Evolutionary conservation across 148 eudicot species (phyloP), one percentile per base, ranked within the genome.

Genomic region (Chenopodium suecicum): DNA sequence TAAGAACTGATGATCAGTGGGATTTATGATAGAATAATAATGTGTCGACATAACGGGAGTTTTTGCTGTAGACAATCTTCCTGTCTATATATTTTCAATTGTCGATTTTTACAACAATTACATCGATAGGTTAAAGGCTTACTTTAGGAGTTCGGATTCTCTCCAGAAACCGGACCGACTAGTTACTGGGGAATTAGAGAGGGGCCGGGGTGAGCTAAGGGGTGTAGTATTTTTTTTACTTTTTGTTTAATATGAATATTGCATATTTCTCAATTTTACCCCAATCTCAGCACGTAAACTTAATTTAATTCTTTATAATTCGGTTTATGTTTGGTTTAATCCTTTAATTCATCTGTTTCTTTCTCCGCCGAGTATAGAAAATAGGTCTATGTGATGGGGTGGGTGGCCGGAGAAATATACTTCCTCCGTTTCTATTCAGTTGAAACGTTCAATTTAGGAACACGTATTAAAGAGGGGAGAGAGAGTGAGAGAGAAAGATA

Each of bases 1-100:
- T 27, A 27, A 84, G 83, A 88, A 81, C 46, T 32, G 34, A 85
- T 72, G 27, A 27, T 27, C 23, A 52, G 37, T 62, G 29, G 44
- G 14, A 31, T 9, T n/a, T 46, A 27, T 23, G 79, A 47, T 27
- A 5, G n/a, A 69, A 69, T 66, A 13, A 12, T 44, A 69, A 27
- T 50, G 6, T 78, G 50, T 25, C 56, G 71, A 69, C 70, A 76
- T 58, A 20, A 66, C 14, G 27, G 64, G 48, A 65, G 74, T 63
- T 47, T 32, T 27, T 27, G 27, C 27, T 27, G 34, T 78, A 83
- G 77, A 78, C 23, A 63, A 47, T 73, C 54, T 47, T 64, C 7
- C 46, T 48, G 19, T 48, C 64, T 77, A 64, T 78, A 77, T 66
- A 4, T 47, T 64, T 47, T 68, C 5, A 64, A 32, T 32, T 32